A percentile compares a stretch with the other conserved stretches of the same genome.
phyloP scores from a whole-genome alignment of 495 filamentous ascomycete genomes.

The Daldinia concentrica region DNA sequence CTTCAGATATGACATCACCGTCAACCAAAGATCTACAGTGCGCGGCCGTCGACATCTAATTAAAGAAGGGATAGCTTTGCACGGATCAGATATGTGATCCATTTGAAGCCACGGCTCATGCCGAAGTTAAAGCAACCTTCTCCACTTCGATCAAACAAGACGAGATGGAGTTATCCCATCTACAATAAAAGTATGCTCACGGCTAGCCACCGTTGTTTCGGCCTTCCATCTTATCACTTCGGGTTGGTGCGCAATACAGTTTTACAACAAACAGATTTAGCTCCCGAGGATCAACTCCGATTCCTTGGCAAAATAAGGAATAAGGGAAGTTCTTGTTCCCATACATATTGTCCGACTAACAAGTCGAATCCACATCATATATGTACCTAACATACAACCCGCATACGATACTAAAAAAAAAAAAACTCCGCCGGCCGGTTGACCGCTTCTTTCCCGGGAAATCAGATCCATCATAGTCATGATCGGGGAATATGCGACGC shows the following conservation, averaged over 20 bases:
- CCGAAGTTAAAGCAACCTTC: slow-evolving; percentile 9
- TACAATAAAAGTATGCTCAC: background rate
- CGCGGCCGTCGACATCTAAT: too few relatives aligned
- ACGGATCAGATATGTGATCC: slow-evolving; percentile 2
- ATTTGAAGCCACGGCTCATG: slow-evolving; percentile 24
- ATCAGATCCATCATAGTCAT: slow-evolving; percentile 3
- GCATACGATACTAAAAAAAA: slow-evolving; percentile 11
- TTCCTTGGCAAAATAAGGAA: slow-evolving; percentile 6
- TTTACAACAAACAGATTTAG: slow-evolving; percentile 1
- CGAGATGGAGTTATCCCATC: background rate
- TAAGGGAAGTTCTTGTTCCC: slow-evolving; percentile 1
- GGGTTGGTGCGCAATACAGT: background rate
- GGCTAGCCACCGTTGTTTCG: slow-evolving; percentile 33
- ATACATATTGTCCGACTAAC: slow-evolving; percentile 19
- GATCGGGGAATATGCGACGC: background rate
- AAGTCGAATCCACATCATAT: slow-evolving; percentile 18
- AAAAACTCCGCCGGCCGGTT: slow-evolving; percentile 24
- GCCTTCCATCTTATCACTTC: slow-evolving; percentile 7
- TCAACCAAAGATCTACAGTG: slow-evolving; percentile 26
- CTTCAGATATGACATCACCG: slow-evolving; percentile 28
- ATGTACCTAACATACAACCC: slow-evolving; percentile 10
- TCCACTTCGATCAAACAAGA: background rate
- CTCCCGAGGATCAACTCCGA: background rate
- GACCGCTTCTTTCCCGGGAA: slow-evolving; percentile 34
- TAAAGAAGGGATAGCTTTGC: background rate